Evolutionary conservation across 2,329 filamentous ascomycete genomes (phyloP).

Genomic region (Stromatinia cepivora): DNA sequence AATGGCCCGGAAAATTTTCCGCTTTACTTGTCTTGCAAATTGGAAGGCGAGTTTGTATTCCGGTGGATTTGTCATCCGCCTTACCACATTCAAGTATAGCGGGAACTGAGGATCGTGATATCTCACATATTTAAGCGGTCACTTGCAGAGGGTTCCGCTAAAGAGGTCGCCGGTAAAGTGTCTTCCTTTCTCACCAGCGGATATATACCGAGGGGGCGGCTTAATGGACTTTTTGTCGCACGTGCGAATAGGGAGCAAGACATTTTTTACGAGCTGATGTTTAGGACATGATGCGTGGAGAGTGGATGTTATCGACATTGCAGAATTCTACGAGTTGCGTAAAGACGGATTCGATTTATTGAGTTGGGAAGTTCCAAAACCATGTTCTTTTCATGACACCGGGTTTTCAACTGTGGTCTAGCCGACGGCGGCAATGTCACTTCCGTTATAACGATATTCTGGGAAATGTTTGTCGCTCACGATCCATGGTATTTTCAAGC

Average conservation of each 20-base stretch:
- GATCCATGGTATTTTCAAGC: background rate
- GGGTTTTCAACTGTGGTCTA: background rate
- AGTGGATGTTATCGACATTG: background rate
- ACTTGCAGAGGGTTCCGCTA: background rate
- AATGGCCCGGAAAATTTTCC: background rate
- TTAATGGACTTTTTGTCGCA: background rate
- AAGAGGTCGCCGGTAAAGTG: background rate
- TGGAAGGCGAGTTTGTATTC: background rate
- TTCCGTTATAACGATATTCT: no score
- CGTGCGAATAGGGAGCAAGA: background rate
- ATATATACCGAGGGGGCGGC: conserved; percentile 3
- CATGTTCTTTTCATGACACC: background rate
- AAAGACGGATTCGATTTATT: background rate
- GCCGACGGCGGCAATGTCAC: no score
- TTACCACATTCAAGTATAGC: background rate
- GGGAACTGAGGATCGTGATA: background rate
- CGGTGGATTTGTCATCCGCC: background rate
- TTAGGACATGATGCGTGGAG: background rate
- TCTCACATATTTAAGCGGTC: background rate
- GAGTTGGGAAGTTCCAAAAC: background rate
- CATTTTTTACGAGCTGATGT: background rate
- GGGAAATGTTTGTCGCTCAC: background rate
- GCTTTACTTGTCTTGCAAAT: background rate
- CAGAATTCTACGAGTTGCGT: background rate
- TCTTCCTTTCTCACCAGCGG: conserved; percentile 5